phyloP scores from a whole-genome alignment of 2,329 filamentous ascomycete species.

The Colletotrichum limetticola region DNA sequence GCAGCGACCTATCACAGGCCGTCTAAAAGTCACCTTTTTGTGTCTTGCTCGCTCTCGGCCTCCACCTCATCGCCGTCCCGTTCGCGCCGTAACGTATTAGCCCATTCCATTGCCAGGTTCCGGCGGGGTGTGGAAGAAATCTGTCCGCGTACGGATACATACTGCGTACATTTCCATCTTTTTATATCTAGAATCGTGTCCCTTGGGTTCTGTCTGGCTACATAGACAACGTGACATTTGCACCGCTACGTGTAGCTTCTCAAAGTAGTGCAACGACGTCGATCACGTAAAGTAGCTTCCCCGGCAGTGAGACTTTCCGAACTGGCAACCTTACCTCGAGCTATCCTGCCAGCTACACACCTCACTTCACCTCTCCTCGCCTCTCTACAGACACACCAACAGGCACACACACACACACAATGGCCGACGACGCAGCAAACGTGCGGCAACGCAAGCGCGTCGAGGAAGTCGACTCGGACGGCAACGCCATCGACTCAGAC shows the following conservation, averaged over 20 bases:
- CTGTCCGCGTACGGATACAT: too few relatives aligned
- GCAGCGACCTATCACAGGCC: constrained; percentile 28
- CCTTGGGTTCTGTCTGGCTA: constrained; percentile 2
- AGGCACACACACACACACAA: constrained; percentile 33
- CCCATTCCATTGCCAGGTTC: not conserved
- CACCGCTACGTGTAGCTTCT: not conserved
- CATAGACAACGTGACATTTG: not conserved
- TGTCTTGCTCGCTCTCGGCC: constrained; percentile 17
- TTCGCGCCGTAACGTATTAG: not conserved
- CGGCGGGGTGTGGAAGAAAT: not conserved
- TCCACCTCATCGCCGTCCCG: constrained; percentile 9
- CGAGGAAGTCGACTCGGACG: constrained; percentile 40
- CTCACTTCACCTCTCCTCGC: not conserved
- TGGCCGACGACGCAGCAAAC: constrained; percentile 47
- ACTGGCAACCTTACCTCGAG: not conserved
- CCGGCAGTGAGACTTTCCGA: not conserved
- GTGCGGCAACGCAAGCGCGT: constrained; percentile 58
- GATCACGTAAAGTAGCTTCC: not conserved
- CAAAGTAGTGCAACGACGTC: not conserved
- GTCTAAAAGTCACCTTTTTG: constrained; percentile 29
- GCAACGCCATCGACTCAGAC: constrained; percentile 43
- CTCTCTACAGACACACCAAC: not conserved
- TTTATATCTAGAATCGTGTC: not conserved
- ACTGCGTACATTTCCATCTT: not conserved
- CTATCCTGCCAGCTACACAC: not conserved